These are phyloP conservation scores for Acacia acuminata DNA, from an alignment of 306 rosid species.

Conservation along the genomic window DNA sequence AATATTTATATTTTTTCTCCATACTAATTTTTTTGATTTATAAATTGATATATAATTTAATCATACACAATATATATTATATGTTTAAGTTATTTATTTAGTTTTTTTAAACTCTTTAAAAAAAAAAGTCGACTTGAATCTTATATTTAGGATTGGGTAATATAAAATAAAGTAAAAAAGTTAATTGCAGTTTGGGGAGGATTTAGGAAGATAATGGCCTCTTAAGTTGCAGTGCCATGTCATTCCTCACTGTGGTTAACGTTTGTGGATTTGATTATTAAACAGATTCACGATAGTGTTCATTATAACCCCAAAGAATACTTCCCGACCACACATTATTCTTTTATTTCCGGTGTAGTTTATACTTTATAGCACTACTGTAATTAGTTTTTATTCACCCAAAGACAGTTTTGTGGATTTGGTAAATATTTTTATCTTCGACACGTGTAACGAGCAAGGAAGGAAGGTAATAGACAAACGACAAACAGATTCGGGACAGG, in stretches of 20 bases:
- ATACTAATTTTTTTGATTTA: too few species aligned
- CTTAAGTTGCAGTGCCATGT: conserved; percentile 45
- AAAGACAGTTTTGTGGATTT: too few species aligned
- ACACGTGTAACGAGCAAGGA: background rate
- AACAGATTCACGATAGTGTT: conserved; percentile 7
- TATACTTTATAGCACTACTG: too few species aligned
- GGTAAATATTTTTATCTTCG: too few species aligned
- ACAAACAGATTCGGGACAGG: background rate
- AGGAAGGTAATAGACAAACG: conserved; percentile 3
- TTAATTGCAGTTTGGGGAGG: background rate
- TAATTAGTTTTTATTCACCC: too few species aligned
- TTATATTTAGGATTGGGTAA: too few species aligned
- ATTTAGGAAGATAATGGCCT: conserved; percentile 30
- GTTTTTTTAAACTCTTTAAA: too few species aligned
- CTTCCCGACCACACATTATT: conserved; percentile 8
- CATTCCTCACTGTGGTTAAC: conserved; percentile 26
- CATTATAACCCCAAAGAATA: conserved; percentile 30
- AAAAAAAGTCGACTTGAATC: too few species aligned
- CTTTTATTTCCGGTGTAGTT: background rate
- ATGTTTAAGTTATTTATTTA: too few species aligned
- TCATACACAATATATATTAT: too few species aligned
- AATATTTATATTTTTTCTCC: too few species aligned
- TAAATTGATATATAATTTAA: too few species aligned
- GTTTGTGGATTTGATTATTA: conserved; percentile 35
- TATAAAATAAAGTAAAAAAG: background rate